These are phyloP conservation scores for Schizothecium vesticola DNA, from an alignment of 495 filamentous ascomycete species.

Conservation along the genomic window DNA sequence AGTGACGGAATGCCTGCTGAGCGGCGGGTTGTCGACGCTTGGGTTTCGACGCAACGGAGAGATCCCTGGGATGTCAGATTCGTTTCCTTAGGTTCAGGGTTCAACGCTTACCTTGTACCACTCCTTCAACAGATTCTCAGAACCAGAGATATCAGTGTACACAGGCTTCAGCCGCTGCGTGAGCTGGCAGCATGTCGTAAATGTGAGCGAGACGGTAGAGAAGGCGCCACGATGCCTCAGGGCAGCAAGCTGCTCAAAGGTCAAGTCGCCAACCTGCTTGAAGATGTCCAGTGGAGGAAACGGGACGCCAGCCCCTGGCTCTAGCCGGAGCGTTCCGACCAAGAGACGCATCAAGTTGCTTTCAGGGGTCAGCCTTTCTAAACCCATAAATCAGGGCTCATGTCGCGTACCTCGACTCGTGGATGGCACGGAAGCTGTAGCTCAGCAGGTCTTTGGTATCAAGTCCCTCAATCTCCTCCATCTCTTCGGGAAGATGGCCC, in stretches of 20 bases:
- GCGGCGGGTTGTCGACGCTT: conserved; percentile 76
- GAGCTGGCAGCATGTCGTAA: conserved; percentile 67
- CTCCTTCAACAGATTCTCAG: conserved; percentile 37
- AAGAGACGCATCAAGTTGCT: conserved; percentile 56
- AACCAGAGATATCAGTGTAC: conserved; percentile 29
- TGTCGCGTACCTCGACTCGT: conserved; percentile 70
- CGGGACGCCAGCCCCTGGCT: conserved; percentile 27
- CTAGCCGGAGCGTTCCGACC: conserved; percentile 37
- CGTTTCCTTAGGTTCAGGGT: background rate
- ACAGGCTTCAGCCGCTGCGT: conserved; percentile 38
- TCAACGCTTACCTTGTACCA: conserved; percentile 63
- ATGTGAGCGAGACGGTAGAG: conserved; percentile 85
- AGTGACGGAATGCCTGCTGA: conserved; percentile 89
- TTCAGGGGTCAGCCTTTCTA: conserved; percentile 16
- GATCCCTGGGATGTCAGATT: conserved; percentile 45
- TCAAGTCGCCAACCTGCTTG: conserved; percentile 56
- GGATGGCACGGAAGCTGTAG: conserved; percentile 87
- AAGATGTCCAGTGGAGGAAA: conserved; percentile 42
- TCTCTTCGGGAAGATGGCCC: conserved; percentile 69
- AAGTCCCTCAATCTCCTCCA: conserved; percentile 60
- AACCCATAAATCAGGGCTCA: background rate
- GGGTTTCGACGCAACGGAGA: conserved; percentile 57
- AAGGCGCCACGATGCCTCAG: conserved; percentile 91
- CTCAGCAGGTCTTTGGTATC: conserved; percentile 84
- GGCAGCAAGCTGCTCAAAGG: conserved; percentile 74